These are phyloP conservation scores for Cryoendolithus antarcticus DNA, from an alignment of 2,329 filamentous ascomycete genomes.

Conservation along the genomic window DNA sequence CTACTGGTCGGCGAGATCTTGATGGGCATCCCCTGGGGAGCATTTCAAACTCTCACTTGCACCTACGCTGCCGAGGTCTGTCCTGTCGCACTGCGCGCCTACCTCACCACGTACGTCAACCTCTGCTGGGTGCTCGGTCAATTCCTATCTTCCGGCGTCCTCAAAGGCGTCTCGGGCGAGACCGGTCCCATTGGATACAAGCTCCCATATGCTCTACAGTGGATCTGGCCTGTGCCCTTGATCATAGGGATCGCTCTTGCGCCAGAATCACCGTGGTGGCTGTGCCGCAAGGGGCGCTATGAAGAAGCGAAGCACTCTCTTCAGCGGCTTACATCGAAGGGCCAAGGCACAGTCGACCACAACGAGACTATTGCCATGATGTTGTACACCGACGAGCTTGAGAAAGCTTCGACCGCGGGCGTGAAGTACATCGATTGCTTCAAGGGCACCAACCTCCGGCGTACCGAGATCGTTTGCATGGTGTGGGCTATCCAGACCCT, in stretches of 20 bases:
- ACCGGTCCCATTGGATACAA: constrained; percentile 25
- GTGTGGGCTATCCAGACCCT: constrained; percentile 22
- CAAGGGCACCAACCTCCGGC: constrained; percentile 36
- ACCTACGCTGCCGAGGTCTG: constrained; percentile 35
- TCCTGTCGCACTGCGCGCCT: constrained; percentile 17
- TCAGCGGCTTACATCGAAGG: constrained; percentile 15
- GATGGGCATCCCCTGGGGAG: constrained; percentile 22
- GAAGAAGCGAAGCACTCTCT: constrained; percentile 14
- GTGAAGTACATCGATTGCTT: constrained; percentile 41
- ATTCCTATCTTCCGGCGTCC: constrained; percentile 25
- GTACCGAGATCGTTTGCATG: constrained; percentile 29
- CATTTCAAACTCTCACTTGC: constrained; percentile 26
- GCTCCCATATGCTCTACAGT: constrained; percentile 33
- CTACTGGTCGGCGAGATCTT: constrained; percentile 16
- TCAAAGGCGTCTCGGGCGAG: constrained; percentile 12
- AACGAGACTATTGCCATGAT: constrained; percentile 27
- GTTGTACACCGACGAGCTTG: constrained; percentile 36
- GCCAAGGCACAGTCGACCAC: constrained; percentile 13
- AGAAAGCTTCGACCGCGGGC: constrained; percentile 38
- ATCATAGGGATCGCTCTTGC: constrained; percentile 16
- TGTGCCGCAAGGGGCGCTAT: constrained; percentile 12
- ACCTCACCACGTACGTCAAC: constrained; percentile 20
- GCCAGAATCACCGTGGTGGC: constrained; percentile 22
- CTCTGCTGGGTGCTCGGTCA: constrained; percentile 32
- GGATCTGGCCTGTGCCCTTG: constrained; percentile 25